Base-by-base conservation (phyloP, 108 stramenopile species). In the Nannochloropsis salina region DNA sequence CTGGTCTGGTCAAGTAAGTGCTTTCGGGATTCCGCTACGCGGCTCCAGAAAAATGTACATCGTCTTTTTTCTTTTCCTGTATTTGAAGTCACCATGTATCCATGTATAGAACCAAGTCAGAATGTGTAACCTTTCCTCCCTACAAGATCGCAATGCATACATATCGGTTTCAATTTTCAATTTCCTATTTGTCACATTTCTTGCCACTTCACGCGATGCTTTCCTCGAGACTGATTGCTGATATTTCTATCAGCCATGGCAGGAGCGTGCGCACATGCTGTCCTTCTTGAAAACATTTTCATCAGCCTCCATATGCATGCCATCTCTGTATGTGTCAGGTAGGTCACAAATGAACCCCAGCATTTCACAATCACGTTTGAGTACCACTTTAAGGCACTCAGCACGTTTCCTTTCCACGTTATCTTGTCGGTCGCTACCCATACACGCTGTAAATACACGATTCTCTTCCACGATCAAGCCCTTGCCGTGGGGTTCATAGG, bases 181-280 rank as follows among this genome's bases (percentile, higher is more conserved):
- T 31, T 31, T 31, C 31, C 31, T 31, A 31, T 31, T 31, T 31
- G 31, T 31, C 31, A 31, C 31, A 31, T 31, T 31, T 31, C 31
- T 31, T 31, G 31, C 31, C 31, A 31, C 31, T 31, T 31, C 31
- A 31, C 31, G 31, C 31, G 31, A 31, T 31, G 31, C 31, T 31
- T 31, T 31, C 31, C 31, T 31, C 31, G 31, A 31, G 31, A 31
- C 31, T 31, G 31, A 31, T 31, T 31, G 31, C 31, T 31, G 31
- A 31, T 31, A 31, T 31, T 31, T 31, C 31, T 31, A 31, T 31
- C 31, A 31, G 31, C 31, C 31, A 31, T 74, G 61, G n/a, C 61
- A 74, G 20, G 61, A 74, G n/a, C 61, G 61, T n/a, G 61, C 61
- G n/a, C 61, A 74, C 61, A 74, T 74, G n/a, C 61, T 74, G n/a